Base-by-base conservation (phyloP, 441 rosid genomes). In the Mallotus repandus region DNA sequence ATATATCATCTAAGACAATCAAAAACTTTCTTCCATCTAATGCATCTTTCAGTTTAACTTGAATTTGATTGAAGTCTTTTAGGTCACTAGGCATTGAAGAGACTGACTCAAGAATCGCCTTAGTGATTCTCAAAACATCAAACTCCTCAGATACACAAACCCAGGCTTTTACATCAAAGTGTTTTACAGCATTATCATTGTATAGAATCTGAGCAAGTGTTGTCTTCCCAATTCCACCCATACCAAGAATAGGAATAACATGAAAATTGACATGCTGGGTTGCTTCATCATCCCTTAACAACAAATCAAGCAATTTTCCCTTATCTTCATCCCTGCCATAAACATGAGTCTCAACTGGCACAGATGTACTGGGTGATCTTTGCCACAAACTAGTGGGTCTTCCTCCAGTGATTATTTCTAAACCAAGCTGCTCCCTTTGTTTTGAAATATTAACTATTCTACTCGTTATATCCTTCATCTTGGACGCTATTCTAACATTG, bases 61-160 rank as follows among this genome's bases (percentile, higher is more conserved):
- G 80, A 29, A 72, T n/a, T 4, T 18, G 13, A 29, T 77, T 63
- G 22, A 77, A 55, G 32, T 77, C 69, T 4, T 21, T 60, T 5
- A 29, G 13, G n/a, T 62, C 72, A n/a, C 16, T 54, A 2, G 64
- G 64, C n/a, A 22, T 14, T 1, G n/a, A 25, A 29, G 64, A 13
- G 52, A 58, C 19, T 18, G 71, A 43, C 43, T 45, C 63, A 25
- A 77, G 55, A 50, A 77, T 60, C 0, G 50, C 55, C 56, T 63
- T 77, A 5, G 76, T 67, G 29, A 68, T 52, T 52, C 48, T 71
- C 10, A 59, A 4, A 63, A 60, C 22, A 25, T 77, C 76, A 52
- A 77, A 77, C 9, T 68, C 69, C 14, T 72, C 77, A 7, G 68
- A 71, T 15, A 77, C 80, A 61, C 66, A 68, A 5, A 66, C 76